Conservation (phyloP, 371 early-diverging fungal genomes). For the Umbelopsis sp. region DNA sequence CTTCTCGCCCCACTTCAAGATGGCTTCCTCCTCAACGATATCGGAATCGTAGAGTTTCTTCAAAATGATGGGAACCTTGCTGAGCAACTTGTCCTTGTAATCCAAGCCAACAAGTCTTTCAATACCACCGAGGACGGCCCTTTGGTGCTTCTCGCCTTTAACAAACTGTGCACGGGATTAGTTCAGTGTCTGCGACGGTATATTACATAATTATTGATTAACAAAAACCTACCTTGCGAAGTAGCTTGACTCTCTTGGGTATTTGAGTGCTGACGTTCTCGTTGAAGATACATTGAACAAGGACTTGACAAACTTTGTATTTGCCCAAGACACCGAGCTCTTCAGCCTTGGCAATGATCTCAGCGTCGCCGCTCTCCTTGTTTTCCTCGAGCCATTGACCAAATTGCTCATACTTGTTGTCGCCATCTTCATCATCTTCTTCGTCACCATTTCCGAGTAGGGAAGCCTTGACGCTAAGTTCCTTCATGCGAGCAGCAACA, state of each 20-base stretch:
- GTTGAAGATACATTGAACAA: constrained; percentile 76
- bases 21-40: constrained; percentile 88
- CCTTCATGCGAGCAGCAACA: constrained; percentile 76
- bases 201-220: no score
- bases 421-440: constrained; percentile 69
- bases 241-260: constrained; percentile 65
- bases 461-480: constrained; percentile 60
- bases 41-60: constrained; percentile 91
- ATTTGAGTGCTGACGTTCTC: constrained; percentile 66
- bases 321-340: constrained; percentile 80
- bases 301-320: constrained; percentile 74
- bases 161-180: constrained; percentile 50
- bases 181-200: no score
- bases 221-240: constrained; percentile 34
- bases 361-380: constrained; percentile 60
- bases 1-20: constrained; percentile 90
- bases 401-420: constrained; percentile 72
- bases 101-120: constrained; percentile 83
- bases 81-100: constrained; percentile 66
- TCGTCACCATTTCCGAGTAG: constrained; percentile 56
- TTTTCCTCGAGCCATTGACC: constrained; percentile 69
- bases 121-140: constrained; percentile 88
- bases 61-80: constrained; percentile 79
- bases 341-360: constrained; percentile 76
- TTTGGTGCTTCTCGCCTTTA: constrained; percentile 82